Evolutionary conservation across 805 yeast species (phyloP).

Genomic region (Saturnispora bothae): DNA sequence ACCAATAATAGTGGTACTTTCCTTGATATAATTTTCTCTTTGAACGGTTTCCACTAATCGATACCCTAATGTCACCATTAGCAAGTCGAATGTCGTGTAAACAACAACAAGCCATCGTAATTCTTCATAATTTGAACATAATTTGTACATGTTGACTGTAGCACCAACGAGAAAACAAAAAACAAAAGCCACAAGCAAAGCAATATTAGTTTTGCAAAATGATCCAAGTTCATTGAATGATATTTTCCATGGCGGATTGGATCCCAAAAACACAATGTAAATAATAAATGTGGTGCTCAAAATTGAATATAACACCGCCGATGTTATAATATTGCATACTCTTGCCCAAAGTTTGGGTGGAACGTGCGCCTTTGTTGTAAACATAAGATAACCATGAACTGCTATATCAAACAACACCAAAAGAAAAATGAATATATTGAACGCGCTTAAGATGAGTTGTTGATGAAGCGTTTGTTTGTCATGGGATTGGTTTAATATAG

Average conservation of each 20-base stretch:
- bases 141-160: neutral
- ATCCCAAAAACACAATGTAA: conserved; percentile 3
- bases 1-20: conserved; percentile 5
- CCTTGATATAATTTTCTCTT: conserved; percentile 4
- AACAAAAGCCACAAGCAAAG: neutral
- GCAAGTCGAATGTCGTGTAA: conserved; percentile 1
- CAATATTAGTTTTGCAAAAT: neutral
- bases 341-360: conserved; percentile 1
- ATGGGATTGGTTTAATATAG: neutral
- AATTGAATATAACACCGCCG: neutral
- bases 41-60: conserved; percentile 2
- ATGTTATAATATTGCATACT: neutral
- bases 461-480: neutral
- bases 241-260: too few species aligned
- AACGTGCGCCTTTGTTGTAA: neutral
- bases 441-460: neutral
- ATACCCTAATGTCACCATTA: conserved; percentile 1
- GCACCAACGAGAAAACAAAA: neutral
- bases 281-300: neutral
- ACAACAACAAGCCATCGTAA: conserved; percentile 1
- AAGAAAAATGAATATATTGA: neutral
- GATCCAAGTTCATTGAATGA: conserved; percentile 1
- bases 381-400: conserved; percentile 1
- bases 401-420: conserved; percentile 5
- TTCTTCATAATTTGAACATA: neutral